phyloP scores from a whole-genome alignment of 768 basidiomycete species.

The Phallus indusiatus region DNA sequence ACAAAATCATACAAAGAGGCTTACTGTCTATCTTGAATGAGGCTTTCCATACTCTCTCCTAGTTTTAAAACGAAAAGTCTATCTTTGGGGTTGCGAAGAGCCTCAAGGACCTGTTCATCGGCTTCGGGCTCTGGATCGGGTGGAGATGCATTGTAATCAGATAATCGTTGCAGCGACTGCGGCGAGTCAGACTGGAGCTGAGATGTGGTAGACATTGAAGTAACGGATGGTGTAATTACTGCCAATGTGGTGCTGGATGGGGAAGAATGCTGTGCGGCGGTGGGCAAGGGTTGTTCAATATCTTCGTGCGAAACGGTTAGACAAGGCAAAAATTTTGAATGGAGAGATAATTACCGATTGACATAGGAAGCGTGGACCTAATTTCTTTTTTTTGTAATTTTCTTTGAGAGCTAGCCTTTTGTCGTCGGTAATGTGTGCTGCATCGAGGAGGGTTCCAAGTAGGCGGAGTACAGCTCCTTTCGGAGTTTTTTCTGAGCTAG shows the following conservation, averaged over 20 bases:
- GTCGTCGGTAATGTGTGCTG: background rate
- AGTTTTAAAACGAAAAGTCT: slow-evolving; percentile 80
- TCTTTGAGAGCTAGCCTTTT: background rate
- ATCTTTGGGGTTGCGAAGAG: slow-evolving; percentile 72
- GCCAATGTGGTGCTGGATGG: background rate
- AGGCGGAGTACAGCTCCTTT: background rate
- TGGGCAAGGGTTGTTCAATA: slow-evolving; percentile 5
- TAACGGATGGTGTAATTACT: background rate
- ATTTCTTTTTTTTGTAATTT: background rate
- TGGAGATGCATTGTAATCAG: background rate
- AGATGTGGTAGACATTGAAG: background rate
- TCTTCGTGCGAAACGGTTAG: background rate
- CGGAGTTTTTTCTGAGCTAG: background rate
- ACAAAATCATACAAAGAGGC: slow-evolving; percentile 26
- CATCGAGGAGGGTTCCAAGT: slow-evolving; percentile 3
- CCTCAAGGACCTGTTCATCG: slow-evolving; percentile 79
- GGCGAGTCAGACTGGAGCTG: background rate
- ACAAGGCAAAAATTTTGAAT: background rate
- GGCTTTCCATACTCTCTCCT: slow-evolving; percentile 75
- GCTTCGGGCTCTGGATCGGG: slow-evolving; percentile 7
- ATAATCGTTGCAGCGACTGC: background rate
- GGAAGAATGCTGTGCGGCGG: slow-evolving; percentile 8
- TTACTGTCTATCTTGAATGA: slow-evolving; percentile 68
- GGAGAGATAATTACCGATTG: background rate
- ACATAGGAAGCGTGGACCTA: slow-evolving; percentile 8